Percentiles rank a stretch among this genome's conserved stretches.
phyloP scores from a whole-genome alignment of 1,284 basidiomycete species.

The Rhodotorula mucilaginosa region DNA sequence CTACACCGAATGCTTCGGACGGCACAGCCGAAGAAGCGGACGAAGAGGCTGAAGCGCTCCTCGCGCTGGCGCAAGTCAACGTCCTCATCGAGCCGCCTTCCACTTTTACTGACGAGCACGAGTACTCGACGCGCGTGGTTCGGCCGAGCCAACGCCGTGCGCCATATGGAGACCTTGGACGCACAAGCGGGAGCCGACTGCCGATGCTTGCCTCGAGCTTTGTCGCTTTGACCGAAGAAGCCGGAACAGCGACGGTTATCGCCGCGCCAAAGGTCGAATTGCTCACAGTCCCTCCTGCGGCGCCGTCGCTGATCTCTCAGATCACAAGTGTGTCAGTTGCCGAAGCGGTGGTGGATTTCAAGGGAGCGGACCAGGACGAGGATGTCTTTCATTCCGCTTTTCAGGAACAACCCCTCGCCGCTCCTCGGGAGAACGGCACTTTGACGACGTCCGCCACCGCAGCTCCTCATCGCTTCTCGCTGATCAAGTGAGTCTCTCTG shows the following conservation, averaged over 20 bases:
- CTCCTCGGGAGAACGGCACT: slow-evolving; percentile 48
- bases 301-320: not conserved
- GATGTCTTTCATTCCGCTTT: slow-evolving; percentile 57
- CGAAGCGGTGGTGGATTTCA: not conserved
- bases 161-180: slow-evolving; percentile 29
- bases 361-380: slow-evolving; percentile 10
- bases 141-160: slow-evolving; percentile 20
- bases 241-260: not conserved
- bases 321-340: not conserved
- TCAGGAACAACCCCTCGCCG: slow-evolving; percentile 36
- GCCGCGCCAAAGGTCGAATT: not conserved
- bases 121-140: slow-evolving; percentile 35
- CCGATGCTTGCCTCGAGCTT: slow-evolving; percentile 38
- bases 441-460: slow-evolving; percentile 50
- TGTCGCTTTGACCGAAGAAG: slow-evolving; percentile 13
- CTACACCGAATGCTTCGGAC: not conserved
- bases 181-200: slow-evolving; percentile 3
- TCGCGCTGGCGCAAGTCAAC: slow-evolving; percentile 52
- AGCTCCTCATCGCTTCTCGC: slow-evolving; percentile 69
- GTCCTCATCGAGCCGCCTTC: slow-evolving; percentile 57
- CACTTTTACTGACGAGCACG: slow-evolving; percentile 2
- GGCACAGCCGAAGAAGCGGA: slow-evolving; percentile 22
- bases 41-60: slow-evolving; percentile 54
- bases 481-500: slow-evolving; percentile 57
- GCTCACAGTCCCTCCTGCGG: not conserved